Base-by-base conservation (phyloP, 176 grass and related monocot species). In the Pontederia paniculata region DNA sequence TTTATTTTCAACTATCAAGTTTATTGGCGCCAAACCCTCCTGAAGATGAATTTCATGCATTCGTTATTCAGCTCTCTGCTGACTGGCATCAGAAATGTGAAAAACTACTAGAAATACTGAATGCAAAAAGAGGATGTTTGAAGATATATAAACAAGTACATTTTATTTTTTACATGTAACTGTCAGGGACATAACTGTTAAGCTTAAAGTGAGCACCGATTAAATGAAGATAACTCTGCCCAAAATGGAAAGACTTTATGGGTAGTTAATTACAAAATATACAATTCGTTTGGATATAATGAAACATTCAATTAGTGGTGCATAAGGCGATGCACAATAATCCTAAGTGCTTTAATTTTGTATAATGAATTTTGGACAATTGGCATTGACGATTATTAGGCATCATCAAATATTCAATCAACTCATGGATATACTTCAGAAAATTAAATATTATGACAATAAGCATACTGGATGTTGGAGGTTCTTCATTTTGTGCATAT, bases 21-120 rank as follows among this genome's bases (percentile, higher is more conserved):
- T 84, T 77, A 97, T 87, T 23, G 86, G 93, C 22, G 93, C 80
- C 77, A 90, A 82, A 69, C 93, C 93, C 82, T 97, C 86, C 93
- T 97, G 83, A 56, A 71, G 63, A 54, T 60, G 67, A 61, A 11
- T 23, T 31, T 50, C 21, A 55, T 44, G 21, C 13, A 43, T 37
- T 52, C 44, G 49, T 58, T 68, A 57, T 23, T 54, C 28, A 56
- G 53, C n/a, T 45, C 12, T 70, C 49, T 54, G 17, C 16, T 44
- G 64, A 47, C 16, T 21, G 47, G 48, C 21, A 58, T 17, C 49
- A 59, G 28, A 37, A 37, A 37, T 37, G 28, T 37, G 28, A 37
- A 37, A 37, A 37, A 37, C 28, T 37, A 37, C 28, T 37, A 5
- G 28, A 37, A 37, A 5, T 37, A 37, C 3, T 37, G 28, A 37